These are phyloP conservation scores for Globisporangium abappressorium DNA, from an alignment of 352 stramenopile species.

Conservation along the genomic window DNA sequence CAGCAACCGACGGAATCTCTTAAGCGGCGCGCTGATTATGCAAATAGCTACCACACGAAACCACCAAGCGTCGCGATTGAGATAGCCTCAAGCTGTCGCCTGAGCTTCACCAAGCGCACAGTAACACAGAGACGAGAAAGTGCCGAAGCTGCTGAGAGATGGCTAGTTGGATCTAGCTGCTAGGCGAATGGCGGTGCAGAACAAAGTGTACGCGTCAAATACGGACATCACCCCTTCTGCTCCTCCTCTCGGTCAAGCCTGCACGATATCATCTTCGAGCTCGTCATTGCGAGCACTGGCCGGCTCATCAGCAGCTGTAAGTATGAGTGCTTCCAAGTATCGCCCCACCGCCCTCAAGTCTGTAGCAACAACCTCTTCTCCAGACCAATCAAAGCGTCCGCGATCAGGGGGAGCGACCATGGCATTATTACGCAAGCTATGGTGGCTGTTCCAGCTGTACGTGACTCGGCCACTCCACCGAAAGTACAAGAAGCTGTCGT, in stretches of 20 bases:
- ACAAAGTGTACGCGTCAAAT: conserved; percentile 14
- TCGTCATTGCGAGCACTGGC: background rate
- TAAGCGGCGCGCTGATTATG: background rate
- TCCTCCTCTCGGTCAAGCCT: background rate
- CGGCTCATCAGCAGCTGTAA: background rate
- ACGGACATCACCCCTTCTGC: background rate
- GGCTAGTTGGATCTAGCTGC: background rate
- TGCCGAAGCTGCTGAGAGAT: background rate
- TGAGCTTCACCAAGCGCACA: background rate
- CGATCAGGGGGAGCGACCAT: background rate
- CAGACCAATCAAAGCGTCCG: background rate
- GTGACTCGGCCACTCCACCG: conserved; percentile 28
- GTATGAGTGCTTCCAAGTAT: background rate
- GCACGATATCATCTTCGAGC: conserved; percentile 1
- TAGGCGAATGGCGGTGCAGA: conserved; percentile 11
- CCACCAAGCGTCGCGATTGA: background rate
- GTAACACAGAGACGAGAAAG: background rate
- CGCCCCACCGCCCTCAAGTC: background rate
- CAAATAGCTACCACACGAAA: conserved; percentile 1
- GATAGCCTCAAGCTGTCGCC: background rate
- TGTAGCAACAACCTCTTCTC: background rate
- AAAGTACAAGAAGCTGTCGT: conserved; percentile 37
- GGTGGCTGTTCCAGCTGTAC: conserved; percentile 14
- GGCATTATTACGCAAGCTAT: background rate
- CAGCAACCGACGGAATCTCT: background rate